Evolutionary conservation across 139 green algal species (phyloP), one percentile per base, ranked within the genome.

Genomic region (Ettlia oleoabundans): DNA sequence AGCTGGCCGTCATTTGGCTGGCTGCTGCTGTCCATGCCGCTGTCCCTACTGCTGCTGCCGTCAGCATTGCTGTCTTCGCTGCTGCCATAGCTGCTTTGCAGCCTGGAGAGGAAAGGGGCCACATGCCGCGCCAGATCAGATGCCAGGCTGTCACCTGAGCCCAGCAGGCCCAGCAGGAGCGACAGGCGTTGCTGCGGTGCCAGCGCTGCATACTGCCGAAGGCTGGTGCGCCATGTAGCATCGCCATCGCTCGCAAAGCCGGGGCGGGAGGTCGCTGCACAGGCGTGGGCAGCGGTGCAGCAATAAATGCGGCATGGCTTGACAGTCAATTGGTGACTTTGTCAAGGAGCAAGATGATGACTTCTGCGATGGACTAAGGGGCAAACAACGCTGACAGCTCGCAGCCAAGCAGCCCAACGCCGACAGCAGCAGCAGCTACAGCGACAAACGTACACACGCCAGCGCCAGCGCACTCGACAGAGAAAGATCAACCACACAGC

Each of bases 121-220:
- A 86, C 51, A 19, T 72, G 38, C 58, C 69, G 41, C 9, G 61
- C 30, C 32, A 69, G 69, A 40, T 76, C 62, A 8, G 4, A n/a
- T 0, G 73, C 76, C 41, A 78, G 82, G 66, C 22, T 47, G 21
- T 73, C 77, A 28, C 73, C 53, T 15, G 43, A 40, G 26, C 61
- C 64, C 77, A 84, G 69, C 77, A 85, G 35, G n/a, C 37, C 43
- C 58, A 86, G 51, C 76, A 87, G 61, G 43, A 71, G 42, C 1
- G 21, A 58, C 58, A 87, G 47, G 9, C 82, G 69, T 26, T 37
- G n/a, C 10, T 30, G 42, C 4, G 43, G 37, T 21, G 55, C 40
- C 47, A 84, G 82, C 24, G 51, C 43, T 0, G 74, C 47, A 26
- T 67, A 87, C 18, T 73, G 30, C 64, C 53, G 55, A n/a, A 87